Conservation (phyloP, 495 filamentous ascomycete genomes). For the Neurospora intermedia region DNA sequence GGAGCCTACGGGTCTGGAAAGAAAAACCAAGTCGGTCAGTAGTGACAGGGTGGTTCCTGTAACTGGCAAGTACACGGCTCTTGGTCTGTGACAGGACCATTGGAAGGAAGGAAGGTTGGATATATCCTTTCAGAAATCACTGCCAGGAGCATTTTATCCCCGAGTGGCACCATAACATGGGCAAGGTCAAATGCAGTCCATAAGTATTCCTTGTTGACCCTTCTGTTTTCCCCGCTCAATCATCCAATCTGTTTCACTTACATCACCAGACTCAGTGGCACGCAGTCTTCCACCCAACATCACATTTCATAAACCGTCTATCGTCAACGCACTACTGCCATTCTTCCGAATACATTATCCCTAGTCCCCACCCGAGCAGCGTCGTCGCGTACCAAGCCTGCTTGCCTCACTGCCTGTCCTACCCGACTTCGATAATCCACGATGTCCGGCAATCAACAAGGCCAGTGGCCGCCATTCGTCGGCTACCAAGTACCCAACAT, state of each 20-base stretch:
- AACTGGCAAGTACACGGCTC: slow-evolving; percentile 18
- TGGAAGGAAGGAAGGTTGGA: not conserved
- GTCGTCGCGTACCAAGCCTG: not conserved
- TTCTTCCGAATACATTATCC: not conserved
- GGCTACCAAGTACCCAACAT: not conserved
- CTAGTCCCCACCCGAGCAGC: not conserved
- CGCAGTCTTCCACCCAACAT: not conserved
- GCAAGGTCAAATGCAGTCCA: not conserved
- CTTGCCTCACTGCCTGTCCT: not conserved
- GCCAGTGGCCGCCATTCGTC: not conserved
- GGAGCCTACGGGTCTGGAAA: slow-evolving; percentile 4
- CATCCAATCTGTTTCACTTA: not conserved
- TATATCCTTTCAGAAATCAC: not conserved
- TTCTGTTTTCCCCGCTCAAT: not conserved
- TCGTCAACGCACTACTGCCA: not conserved
- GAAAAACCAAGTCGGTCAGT: not conserved
- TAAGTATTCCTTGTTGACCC: too few relatives aligned
- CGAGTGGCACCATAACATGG: not conserved
- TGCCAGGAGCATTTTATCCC: not conserved
- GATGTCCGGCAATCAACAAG: not conserved
- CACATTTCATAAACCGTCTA: not conserved
- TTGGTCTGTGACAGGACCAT: slow-evolving; percentile 12
- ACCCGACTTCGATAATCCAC: not conserved
- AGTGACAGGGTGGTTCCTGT: slow-evolving; percentile 4
- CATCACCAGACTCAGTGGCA: not conserved